These are phyloP conservation scores for Nidularia pulvinata DNA, from an alignment of 768 basidiomycete genomes.

Conservation along the genomic window DNA sequence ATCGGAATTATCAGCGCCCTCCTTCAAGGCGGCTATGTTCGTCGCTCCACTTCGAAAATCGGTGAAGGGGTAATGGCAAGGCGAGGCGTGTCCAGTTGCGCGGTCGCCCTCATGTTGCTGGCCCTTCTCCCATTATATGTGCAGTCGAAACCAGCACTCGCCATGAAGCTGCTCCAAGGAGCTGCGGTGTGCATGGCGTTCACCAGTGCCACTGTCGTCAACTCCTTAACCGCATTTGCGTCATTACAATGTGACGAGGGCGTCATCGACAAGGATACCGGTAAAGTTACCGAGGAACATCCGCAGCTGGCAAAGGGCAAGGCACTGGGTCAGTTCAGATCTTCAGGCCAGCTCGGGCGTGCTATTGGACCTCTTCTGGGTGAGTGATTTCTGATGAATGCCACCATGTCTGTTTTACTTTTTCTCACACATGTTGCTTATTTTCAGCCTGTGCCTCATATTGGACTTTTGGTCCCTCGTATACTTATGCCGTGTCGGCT, in stretches of 20 bases:
- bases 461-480: conserved; percentile 84
- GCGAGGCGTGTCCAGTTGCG: conserved; percentile 76
- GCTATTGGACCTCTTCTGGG: conserved; percentile 93
- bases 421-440: not conserved
- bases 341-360: conserved; percentile 92
- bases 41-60: conserved; percentile 70
- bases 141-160: conserved; percentile 34
- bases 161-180: conserved; percentile 55
- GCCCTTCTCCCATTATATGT: conserved; percentile 65
- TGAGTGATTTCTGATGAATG: conserved; percentile 23
- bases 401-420: too few relatives aligned
- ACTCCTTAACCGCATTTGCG: conserved; percentile 87
- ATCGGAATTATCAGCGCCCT: conserved; percentile 92
- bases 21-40: conserved; percentile 94
- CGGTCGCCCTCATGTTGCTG: conserved; percentile 68
- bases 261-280: conserved; percentile 50
- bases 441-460: conserved; percentile 78
- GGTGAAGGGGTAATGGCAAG: conserved; percentile 86
- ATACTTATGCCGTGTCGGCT: conserved; percentile 70
- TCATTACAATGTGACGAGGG: conserved; percentile 89
- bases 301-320: conserved; percentile 80
- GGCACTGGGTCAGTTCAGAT: conserved; percentile 85
- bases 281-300: conserved; percentile 53
- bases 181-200: conserved; percentile 88
- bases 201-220: conserved; percentile 96